Base-by-base conservation (phyloP, 345 rosid genomes). In the Citropsis articulata region DNA sequence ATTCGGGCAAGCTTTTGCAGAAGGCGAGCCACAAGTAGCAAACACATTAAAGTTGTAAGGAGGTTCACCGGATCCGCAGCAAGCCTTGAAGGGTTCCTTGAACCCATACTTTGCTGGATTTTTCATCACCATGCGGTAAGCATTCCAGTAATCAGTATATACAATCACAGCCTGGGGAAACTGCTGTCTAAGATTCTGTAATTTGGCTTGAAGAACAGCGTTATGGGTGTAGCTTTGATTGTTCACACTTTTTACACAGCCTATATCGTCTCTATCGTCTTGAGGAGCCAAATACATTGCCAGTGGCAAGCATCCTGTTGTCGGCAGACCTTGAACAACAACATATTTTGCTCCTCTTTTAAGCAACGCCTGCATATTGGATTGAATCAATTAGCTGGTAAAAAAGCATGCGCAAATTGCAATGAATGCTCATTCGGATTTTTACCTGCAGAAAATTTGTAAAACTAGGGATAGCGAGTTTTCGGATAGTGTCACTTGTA, bases 141-240 rank as follows among this genome's bases (percentile, higher is more conserved):
- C 99, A 30, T 81, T 90, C 94, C 93, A 93, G 87, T 88, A 92
- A 72, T 95, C 99, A 4, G 91, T 88, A 35, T 92, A 91, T 7
- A 88, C 80, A 42, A 95, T 92, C 45, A 86, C 70, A 4, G 97
- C 87, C 4, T 77, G 68, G 0, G 97, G 97, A 71, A 88, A 91
- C 71, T 81, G 88, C 28, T 72, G 82, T 80, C 94, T 80, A 36
- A 93, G 95, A 60, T 83, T 88, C 48, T 70, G 62, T 19, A 93
- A 78, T 66, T 66, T 82, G 53, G 79, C 80, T 81, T 85, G 87
- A 40, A 92, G 92, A 18, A 62, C 83, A 21, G 79, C 65, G 57
- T 91, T 95, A 80, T 95, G 96, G 38, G 79, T 27, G 83, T 61
- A 72, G 83, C 81, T 86, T 72, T 87, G 90, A 77, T 87, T 81